Evolutionary conservation across 2,329 filamentous ascomycete species (phyloP), one percentile per base, ranked within the genome.

Genomic region (Cyphellophora attinorum): DNA sequence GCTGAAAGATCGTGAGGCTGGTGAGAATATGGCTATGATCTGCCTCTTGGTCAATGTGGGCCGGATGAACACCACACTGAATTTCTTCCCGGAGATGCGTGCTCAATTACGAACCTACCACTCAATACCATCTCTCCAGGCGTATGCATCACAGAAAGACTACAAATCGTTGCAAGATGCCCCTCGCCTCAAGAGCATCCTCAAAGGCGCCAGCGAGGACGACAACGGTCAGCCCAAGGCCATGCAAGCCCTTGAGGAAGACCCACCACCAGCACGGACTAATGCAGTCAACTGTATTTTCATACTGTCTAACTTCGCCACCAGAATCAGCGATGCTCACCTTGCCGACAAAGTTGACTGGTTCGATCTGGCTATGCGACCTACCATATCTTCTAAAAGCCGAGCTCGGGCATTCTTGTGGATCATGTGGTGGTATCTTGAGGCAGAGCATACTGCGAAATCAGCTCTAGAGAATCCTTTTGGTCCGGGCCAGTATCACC

Each of bases 11-110:
- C 79, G 85, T 52, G 80, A 85, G 45, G 88, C 88, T 14, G 91
- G 89, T 21, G 86, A 94, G 58, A 89, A 85, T 53, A 98, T 98
- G 91, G 91, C 91, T 34, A 98, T 98, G 91, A 89, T 98, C 39
- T 98, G 91, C 60, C 66, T 98, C 46, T 65, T 98, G 51, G 91
- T 98, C 57, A 98, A 98, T 54, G 84, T 98, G 45, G 91, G 91
- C 39, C 74, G 91, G 44, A 98, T 98, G 91, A 98, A 98, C 60
- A 98, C 91, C 2, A 98, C 91, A 0, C 68, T 98, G 31, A 98
- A 98, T 55, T 91, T 98, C 68, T 98, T 98, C 57, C 91, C 91
- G 14, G 91, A 98, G 59, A 98, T 98, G 91, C 83, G 91, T 61
- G 91, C 91, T 18, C 91, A 98, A 55, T 70, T 98, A 19, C 81